Conservation (phyloP, 441 rosid genomes). For the Melastoma candidum region DNA sequence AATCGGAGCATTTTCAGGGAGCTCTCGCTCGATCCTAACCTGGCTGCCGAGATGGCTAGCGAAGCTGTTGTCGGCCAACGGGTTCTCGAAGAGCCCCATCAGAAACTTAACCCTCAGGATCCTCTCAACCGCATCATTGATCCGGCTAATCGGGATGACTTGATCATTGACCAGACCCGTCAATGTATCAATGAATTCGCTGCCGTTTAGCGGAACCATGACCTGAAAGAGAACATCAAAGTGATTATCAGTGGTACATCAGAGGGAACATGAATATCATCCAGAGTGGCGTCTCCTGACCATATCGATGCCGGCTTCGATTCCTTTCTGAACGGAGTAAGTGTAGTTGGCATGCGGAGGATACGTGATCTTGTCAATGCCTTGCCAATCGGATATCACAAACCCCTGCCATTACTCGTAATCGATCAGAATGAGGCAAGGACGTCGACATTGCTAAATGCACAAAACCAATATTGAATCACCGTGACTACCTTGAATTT, state of each 20-base stretch:
- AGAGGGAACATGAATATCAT: too few relatives aligned
- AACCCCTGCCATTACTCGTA: constrained; percentile 4
- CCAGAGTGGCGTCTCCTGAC: not conserved
- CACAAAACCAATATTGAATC: not conserved
- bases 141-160: constrained; percentile 12
- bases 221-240: not conserved
- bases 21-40: not conserved
- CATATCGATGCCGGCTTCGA: constrained; percentile 11
- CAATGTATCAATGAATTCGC: constrained; percentile 6
- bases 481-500: constrained; percentile 6
- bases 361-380: constrained; percentile 8
- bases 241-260: not conserved
- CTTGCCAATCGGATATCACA: constrained; percentile 15
- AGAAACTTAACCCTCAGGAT: constrained; percentile 12
- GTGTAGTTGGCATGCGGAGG: constrained; percentile 1
- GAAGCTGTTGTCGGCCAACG: constrained; percentile 5
- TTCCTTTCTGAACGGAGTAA: constrained; percentile 9
- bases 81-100: constrained; percentile 13
- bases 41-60: constrained; percentile 9
- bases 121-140: constrained; percentile 11
- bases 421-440: not conserved
- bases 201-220: constrained; percentile 10
- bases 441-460: too few relatives aligned
- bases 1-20: too few relatives aligned
- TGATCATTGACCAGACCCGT: constrained; percentile 3